Conservation (phyloP, 1,284 basidiomycete genomes). For the Boletellus dicymbophilus region DNA sequence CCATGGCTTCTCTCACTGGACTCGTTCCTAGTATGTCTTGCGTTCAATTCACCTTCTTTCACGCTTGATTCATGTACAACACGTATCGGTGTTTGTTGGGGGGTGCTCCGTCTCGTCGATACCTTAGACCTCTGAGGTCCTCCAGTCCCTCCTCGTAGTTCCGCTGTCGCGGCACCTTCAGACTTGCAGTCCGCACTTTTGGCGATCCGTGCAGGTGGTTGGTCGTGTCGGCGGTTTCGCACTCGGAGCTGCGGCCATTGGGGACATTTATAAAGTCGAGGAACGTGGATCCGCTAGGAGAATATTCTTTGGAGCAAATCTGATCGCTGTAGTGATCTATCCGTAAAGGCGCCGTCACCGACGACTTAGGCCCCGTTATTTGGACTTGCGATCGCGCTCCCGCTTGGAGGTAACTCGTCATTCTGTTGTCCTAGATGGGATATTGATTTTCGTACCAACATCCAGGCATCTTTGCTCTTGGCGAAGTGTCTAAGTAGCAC, state of each 20-base stretch:
- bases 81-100: conserved; percentile 43
- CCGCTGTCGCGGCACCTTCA: conserved; percentile 41
- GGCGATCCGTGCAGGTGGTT: conserved; percentile 49
- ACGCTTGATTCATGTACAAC: no score
- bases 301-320: conserved; percentile 42
- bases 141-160: conserved; percentile 38
- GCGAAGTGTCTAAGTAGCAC: conserved; percentile 61
- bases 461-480: conserved; percentile 60
- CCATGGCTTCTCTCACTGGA: conserved; percentile 38
- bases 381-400: conserved; percentile 46
- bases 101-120: conserved; percentile 50
- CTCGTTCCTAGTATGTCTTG: conserved; percentile 26
- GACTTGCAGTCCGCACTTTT: conserved; percentile 42
- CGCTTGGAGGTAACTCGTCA: conserved; percentile 39
- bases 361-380: conserved; percentile 41
- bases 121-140: conserved; percentile 43
- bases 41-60: no score
- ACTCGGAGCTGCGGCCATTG: conserved; percentile 51
- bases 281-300: conserved; percentile 52
- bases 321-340: background rate
- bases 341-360: background rate
- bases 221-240: conserved; percentile 40
- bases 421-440: background rate
- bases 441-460: conserved; percentile 3
- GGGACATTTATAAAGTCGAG: conserved; percentile 49